These are phyloP conservation scores for Sporisorium iseilematis-ciliati DNA, from an alignment of 1,284 basidiomycete genomes.

Conservation along the genomic window DNA sequence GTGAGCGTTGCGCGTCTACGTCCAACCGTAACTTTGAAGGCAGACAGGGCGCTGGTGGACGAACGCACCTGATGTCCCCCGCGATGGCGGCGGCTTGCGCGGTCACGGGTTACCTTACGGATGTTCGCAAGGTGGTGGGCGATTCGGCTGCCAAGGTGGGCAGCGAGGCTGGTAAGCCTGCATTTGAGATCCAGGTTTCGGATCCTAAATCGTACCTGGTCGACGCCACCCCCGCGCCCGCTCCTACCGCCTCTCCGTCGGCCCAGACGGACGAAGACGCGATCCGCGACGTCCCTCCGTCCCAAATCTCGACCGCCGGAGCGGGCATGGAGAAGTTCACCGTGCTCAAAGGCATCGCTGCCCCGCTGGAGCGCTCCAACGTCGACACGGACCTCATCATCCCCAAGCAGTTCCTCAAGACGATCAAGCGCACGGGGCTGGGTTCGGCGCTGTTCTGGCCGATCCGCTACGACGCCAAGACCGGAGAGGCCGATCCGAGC, in stretches of 20 bases:
- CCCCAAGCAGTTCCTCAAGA: constrained; percentile 69
- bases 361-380: constrained; percentile 65
- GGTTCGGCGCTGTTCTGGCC: constrained; percentile 66
- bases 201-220: constrained; percentile 63
- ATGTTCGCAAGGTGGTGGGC: constrained; percentile 65
- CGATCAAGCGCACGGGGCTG: constrained; percentile 68
- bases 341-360: constrained; percentile 64
- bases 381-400: constrained; percentile 69
- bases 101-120: constrained; percentile 67
- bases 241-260: constrained; percentile 17
- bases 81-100: constrained; percentile 69
- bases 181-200: constrained; percentile 57
- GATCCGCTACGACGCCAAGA: constrained; percentile 64
- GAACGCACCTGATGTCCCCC: constrained; percentile 68
- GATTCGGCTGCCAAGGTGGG: constrained; percentile 45
- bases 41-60: constrained; percentile 66
- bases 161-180: constrained; percentile 50
- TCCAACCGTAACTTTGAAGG: constrained; percentile 70
- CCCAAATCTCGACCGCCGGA: constrained; percentile 40
- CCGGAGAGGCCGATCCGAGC: constrained; percentile 53
- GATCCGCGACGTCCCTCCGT: constrained; percentile 52
- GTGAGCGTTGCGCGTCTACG: constrained; percentile 69
- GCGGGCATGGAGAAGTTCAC: constrained; percentile 64
- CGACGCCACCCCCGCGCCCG: constrained; percentile 44
- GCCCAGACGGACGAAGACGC: constrained; percentile 56